A percentile compares a stretch with the other conserved stretches of the same genome.
Conservation (phyloP, 2,329 filamentous ascomycete genomes). For the Aspergillus latus region DNA sequence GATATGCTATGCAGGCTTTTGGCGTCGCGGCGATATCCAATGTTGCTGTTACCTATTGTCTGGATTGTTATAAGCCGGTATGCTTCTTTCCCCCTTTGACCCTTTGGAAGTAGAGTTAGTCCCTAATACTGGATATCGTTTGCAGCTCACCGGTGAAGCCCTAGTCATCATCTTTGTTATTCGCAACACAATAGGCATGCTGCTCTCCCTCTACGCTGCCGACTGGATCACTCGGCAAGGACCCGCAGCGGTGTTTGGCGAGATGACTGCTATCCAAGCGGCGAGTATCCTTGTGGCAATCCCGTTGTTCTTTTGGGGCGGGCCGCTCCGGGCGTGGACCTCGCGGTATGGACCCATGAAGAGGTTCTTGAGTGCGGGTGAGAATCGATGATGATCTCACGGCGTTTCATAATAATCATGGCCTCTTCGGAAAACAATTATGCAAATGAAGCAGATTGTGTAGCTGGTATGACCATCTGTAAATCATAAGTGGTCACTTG, state of each 20-base stretch:
- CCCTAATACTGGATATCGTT: not conserved
- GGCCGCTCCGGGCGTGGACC: constrained; percentile 19
- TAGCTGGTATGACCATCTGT: too few species aligned
- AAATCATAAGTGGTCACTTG: too few species aligned
- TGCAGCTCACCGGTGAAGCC: constrained; percentile 27
- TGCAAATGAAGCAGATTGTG: too few species aligned
- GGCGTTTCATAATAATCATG: too few species aligned
- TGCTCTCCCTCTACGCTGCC: constrained; percentile 26
- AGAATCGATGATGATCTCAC: not conserved
- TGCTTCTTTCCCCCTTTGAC: not conserved
- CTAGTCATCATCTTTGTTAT: constrained; percentile 31
- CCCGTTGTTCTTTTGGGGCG: constrained; percentile 26
- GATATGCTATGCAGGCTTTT: constrained; percentile 30
- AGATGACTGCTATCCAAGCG: constrained; percentile 28
- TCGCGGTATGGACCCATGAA: constrained; percentile 27
- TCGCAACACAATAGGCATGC: constrained; percentile 30
- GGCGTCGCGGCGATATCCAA: constrained; percentile 30
- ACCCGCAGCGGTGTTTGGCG: constrained; percentile 24
- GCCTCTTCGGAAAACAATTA: too few species aligned
- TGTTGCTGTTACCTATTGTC: constrained; percentile 28
- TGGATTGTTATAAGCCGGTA: constrained; percentile 29
- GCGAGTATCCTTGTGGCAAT: constrained; percentile 24
- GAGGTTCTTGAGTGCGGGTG: not conserved
- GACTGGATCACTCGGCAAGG: constrained; percentile 28
- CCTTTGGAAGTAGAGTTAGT: not conserved